Percentiles rank a stretch among this genome's conserved stretches.
Evolutionary conservation across 2,329 filamentous ascomycete species (phyloP).

Genomic region (Fusarium nelsonii): DNA sequence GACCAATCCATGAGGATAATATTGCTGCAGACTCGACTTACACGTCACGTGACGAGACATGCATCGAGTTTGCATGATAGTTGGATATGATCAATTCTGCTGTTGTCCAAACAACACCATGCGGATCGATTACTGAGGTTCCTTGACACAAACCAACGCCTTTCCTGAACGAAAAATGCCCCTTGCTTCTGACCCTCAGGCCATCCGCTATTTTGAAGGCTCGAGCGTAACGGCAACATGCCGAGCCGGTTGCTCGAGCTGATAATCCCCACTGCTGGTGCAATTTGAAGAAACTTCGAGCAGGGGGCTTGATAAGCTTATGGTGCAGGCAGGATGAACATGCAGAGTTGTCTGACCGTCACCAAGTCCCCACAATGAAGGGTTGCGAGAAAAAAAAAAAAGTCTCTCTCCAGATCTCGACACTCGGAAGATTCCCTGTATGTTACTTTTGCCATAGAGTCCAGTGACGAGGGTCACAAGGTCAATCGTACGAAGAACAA

Average conservation of each 20-base stretch:
- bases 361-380: constrained; percentile 15
- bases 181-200: constrained; percentile 13
- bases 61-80: background rate
- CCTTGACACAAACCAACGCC: background rate
- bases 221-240: constrained; percentile 26
- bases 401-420: constrained; percentile 13
- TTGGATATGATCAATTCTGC: background rate
- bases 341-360: constrained; percentile 25
- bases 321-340: constrained; percentile 15
- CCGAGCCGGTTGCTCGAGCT: constrained; percentile 4
- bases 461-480: too few species aligned
- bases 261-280: constrained; percentile 13
- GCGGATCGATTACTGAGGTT: background rate
- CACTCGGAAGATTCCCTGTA: constrained; percentile 2
- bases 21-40: background rate
- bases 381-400: background rate
- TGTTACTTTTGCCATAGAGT: too few species aligned
- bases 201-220: constrained; percentile 13
- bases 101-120: constrained; percentile 4
- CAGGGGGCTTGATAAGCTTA: constrained; percentile 30
- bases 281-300: constrained; percentile 10
- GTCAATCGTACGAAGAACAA: constrained; percentile 7
- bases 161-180: background rate
- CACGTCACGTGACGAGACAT: constrained; percentile 5
- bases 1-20: background rate